Percentiles rank a stretch among this genome's conserved stretches.
phyloP scores from a whole-genome alignment of 1,139 yeast genomes.

The Hyphopichia khmerensis region DNA sequence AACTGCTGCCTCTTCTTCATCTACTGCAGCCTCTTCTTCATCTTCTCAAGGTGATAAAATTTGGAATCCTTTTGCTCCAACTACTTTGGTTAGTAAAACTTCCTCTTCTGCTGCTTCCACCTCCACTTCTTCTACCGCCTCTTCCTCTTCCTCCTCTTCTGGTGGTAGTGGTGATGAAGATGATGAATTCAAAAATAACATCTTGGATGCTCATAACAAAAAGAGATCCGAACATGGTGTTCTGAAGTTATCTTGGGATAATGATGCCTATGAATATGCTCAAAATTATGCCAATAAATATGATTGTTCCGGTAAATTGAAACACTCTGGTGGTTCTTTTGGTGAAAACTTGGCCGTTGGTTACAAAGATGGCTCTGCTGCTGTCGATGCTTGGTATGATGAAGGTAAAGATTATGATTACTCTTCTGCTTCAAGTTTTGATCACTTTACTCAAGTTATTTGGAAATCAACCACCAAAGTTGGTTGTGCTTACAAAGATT shows the following conservation, averaged over 20 bases:
- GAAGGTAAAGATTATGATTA: slow-evolving; percentile 65
- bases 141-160: slow-evolving; percentile 8
- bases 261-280: slow-evolving; percentile 62
- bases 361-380: slow-evolving; percentile 48
- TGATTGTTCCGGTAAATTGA: slow-evolving; percentile 65
- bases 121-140: slow-evolving; percentile 6
- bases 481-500: slow-evolving; percentile 71
- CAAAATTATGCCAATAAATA: slow-evolving; percentile 66
- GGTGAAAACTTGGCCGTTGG: slow-evolving; percentile 93
- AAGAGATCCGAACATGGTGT: slow-evolving; percentile 71
- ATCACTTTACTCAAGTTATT: slow-evolving; percentile 85
- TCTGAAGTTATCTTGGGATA: slow-evolving; percentile 61
- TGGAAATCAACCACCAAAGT: slow-evolving; percentile 70
- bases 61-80: neutral
- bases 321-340: slow-evolving; percentile 75
- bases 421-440: slow-evolving; percentile 35
- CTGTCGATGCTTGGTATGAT: slow-evolving; percentile 81
- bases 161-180: slow-evolving; percentile 14
- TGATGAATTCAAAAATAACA: slow-evolving; percentile 24
- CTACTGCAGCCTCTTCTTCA: slow-evolving; percentile 5
- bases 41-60: slow-evolving; percentile 10
- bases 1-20: slow-evolving; percentile 5
- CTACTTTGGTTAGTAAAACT: neutral
- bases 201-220: slow-evolving; percentile 62
- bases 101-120: slow-evolving; percentile 5